Evolutionary conservation across 2,329 filamentous ascomycete genomes (phyloP), one percentile per base, ranked within the genome.

Genomic region (Canariomyces notabilis): DNA sequence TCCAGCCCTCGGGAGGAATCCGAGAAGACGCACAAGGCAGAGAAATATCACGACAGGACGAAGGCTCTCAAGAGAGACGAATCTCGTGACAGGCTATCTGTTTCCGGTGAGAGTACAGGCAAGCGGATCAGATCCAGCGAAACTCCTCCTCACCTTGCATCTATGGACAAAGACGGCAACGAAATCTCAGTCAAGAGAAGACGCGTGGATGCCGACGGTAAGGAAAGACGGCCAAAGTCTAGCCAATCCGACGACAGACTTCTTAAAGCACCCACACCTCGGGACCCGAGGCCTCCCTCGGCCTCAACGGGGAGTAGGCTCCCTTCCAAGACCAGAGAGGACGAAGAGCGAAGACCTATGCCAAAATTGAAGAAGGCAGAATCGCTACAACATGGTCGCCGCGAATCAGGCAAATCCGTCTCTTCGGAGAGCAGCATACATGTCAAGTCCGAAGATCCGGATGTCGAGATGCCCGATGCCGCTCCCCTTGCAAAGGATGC

Each of bases 61-160:
- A 80, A 82, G 56, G 75, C 77, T 15, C 61, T 82, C 11, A 83
- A 80, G 59, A 70, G 78, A 47, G 79, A 83, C 50, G 77, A 80
- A 51, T 79, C 78, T 3, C 73, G 72, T 42, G 80, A 83, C 49
- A 68, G 73, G 22, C 61, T 74, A 11, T 71, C 71, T 7, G 67
- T 73, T 37, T 67, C 72, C 6, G 70, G 72, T 12, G 79, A 82
- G 20, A 67, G 64, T 42, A 65, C 75, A 6, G 61, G 68, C n/a
- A 84, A 83, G 61, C 70, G 80, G 34, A 76, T 77, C 55, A 72
- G 80, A 21, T 69, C 71, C 22, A 84, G 80, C 53, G 70, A 74
- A 40, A 82, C 80, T 0, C 79, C 80, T 2, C 76, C 80, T 21
- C 65, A 68, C 22, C 68, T 69, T n/a, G 74, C 70, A 48, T 67